Evolutionary conservation across 2,329 filamentous ascomycete genomes (phyloP).

Genomic region (Bipolaris victoriae): DNA sequence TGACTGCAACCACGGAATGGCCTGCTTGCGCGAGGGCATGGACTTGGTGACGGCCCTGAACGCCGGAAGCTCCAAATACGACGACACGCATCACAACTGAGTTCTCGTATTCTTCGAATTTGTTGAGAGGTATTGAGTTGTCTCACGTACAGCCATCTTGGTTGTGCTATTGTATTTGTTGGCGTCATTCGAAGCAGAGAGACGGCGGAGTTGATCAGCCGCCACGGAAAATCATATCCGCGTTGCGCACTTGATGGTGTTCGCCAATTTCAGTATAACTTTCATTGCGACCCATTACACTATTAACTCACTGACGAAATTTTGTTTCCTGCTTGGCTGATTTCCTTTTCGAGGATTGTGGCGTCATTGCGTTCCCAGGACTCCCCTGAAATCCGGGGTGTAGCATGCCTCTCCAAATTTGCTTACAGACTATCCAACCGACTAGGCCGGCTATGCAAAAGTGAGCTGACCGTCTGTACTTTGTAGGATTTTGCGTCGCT

Average conservation of each 20-base stretch:
- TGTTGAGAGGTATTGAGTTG: background rate
- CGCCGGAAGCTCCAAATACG: conserved; percentile 39
- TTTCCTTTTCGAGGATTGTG: background rate
- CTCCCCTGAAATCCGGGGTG: background rate
- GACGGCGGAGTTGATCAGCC: conserved; percentile 1
- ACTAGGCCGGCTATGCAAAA: too few species aligned
- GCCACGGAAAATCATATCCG: conserved; percentile 1
- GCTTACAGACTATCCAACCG: background rate
- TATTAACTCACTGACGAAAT: background rate
- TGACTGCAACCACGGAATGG: conserved; percentile 37
- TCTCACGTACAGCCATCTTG: background rate
- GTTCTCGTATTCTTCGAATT: background rate
- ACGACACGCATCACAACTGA: conserved; percentile 29
- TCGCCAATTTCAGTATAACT: too few species aligned
- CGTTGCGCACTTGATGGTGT: background rate
- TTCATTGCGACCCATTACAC: background rate
- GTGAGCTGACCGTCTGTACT: too few species aligned
- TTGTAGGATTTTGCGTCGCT: too few species aligned
- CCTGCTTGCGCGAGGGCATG: conserved; percentile 29
- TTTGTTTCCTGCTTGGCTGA: background rate
- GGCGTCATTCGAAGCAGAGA: background rate
- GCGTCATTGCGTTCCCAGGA: background rate
- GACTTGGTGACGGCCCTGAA: conserved; percentile 41
- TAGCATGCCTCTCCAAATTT: background rate
- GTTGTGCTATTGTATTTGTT: background rate